Conservation (phyloP, 768 basidiomycete genomes). For the Rhodotorula sphaerocarpa region DNA sequence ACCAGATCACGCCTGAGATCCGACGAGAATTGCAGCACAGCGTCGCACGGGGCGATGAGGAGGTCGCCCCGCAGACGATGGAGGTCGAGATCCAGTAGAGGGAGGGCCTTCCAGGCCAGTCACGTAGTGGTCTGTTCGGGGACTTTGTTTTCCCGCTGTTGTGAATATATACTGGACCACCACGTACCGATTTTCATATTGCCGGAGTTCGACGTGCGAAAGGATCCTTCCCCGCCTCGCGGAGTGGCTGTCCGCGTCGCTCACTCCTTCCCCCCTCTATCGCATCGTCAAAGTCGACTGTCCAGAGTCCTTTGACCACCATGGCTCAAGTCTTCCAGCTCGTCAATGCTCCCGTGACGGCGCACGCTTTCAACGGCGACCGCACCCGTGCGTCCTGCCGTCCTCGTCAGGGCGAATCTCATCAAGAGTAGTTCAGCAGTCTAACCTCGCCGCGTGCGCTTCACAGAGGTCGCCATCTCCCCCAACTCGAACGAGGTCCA, state of each 20-base stretch:
- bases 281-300: constrained; percentile 10
- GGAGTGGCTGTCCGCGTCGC: too few species aligned
- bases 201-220: too few species aligned
- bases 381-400: constrained; percentile 59
- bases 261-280: neutral
- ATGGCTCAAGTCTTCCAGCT: constrained; percentile 19
- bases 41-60: constrained; percentile 68
- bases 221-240: too few species aligned
- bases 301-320: constrained; percentile 8
- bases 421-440: neutral
- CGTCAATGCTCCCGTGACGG: constrained; percentile 61
- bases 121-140: too few species aligned
- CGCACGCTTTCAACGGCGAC: constrained; percentile 84
- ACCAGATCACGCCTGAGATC: constrained; percentile 80
- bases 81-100: constrained; percentile 36
- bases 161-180: neutral
- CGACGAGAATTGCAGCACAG: constrained; percentile 80
- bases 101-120: too few species aligned
- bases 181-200: too few species aligned
- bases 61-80: constrained; percentile 62
- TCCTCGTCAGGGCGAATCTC: neutral
- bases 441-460: neutral
- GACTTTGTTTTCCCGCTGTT: too few species aligned
- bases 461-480: constrained; percentile 77
- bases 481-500: constrained; percentile 82